Evolutionary conservation across 345 rosid species (phyloP).

Genomic region (Hibiscus syriacus): DNA sequence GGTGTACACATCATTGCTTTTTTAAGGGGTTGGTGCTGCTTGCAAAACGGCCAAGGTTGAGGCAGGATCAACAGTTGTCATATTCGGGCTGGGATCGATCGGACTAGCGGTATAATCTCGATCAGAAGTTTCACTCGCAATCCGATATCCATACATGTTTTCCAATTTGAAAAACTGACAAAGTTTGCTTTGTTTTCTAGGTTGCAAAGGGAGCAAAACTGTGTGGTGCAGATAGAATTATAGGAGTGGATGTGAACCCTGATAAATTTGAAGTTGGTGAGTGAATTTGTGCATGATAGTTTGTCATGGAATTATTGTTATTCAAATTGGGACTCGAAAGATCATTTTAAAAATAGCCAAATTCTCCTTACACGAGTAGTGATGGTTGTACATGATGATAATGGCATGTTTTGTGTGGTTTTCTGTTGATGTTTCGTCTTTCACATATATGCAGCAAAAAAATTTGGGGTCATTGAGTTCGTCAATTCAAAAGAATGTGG

Average conservation of each 20-base stretch:
- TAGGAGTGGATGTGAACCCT: constrained; percentile 66
- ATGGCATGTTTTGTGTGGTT: not conserved
- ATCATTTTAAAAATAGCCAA: not conserved
- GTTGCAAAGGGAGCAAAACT: constrained; percentile 83
- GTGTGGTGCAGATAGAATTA: constrained; percentile 69
- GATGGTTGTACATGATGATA: not conserved
- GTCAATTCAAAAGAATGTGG: constrained; percentile 41
- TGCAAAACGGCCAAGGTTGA: constrained; percentile 78
- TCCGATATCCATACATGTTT: not conserved
- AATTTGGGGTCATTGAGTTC: constrained; percentile 74
- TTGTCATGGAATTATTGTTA: not conserved
- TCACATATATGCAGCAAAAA: constrained; percentile 33
- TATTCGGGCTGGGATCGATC: constrained; percentile 81
- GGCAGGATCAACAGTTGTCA: constrained; percentile 75
- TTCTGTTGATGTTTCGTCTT: constrained; percentile 9
- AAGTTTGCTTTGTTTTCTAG: constrained; percentile 22
- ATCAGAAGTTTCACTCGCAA: not conserved
- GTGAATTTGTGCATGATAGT: constrained; percentile 8
- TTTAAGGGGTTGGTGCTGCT: constrained; percentile 80
- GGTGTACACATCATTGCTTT: not conserved
- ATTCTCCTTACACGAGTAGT: not conserved
- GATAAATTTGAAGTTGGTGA: constrained; percentile 64
- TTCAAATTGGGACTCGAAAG: not conserved
- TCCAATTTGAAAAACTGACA: not conserved
- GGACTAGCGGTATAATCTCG: constrained; percentile 64